Base-by-base conservation (phyloP, 139 green algal genomes). In the Coelastrella sp. region DNA sequence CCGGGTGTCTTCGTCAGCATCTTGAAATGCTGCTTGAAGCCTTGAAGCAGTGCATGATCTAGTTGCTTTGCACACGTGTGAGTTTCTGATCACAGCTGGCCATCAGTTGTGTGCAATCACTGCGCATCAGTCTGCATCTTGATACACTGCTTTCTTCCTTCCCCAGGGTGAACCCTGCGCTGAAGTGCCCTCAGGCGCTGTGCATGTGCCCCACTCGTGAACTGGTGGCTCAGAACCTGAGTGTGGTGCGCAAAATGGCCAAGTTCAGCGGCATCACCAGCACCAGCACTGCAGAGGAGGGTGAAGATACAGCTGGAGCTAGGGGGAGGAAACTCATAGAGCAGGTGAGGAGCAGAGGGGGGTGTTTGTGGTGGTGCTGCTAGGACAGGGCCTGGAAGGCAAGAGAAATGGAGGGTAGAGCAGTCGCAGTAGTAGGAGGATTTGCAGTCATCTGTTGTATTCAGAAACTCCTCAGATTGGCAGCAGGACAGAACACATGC, bases 131-230 rank as follows among this genome's bases (percentile, higher is more conserved):
- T 20, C 74, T 90, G 85, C 57, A 22, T 8, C 35, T 22, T 87
- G 82, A 74, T 60, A 17, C 70, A 78, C 17, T 78, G 70, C 4
- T 65, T 15, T 58, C 7, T 58, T 8, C 8, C 74, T 80, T 7
- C 74, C 89, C 57, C 85, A 96, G 98, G 20, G 97, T 99, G 1
- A 95, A 99, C 91, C 94, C 95, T 0, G 59, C 63, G 10, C 15
- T 97, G 19, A 82, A 94, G 17, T 85, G 91, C 25, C 94, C 98
- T 1, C 98, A 99, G 93, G 97, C 98, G 59, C 90, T 99, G 56
- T 99, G 98, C 90, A 96, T 99, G 22, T 99, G 98, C 92, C 97
- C 98, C 57, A 99, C 98, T 9, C 95, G 98, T 25, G 98, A 99
- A 95, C 96, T 99, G 87, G 98, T 98, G 24, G 87, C 98, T 19